Evolutionary conservation across 345 rosid species (phyloP).

Genomic region (Melaleuca quinquenervia): DNA sequence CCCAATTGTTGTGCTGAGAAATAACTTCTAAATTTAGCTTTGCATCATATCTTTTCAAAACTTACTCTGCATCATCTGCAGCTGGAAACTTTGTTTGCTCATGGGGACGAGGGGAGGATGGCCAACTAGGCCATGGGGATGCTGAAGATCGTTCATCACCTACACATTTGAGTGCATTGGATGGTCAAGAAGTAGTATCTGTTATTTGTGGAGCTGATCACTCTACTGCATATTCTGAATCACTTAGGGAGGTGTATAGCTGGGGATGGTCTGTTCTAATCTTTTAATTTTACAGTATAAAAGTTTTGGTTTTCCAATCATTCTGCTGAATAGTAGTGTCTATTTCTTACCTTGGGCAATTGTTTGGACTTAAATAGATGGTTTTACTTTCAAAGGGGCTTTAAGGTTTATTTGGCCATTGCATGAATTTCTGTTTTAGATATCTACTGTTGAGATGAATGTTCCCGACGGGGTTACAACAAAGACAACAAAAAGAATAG

Average conservation of each 20-base stretch:
- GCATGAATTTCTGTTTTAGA: neutral
- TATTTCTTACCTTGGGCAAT: neutral
- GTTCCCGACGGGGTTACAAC: neutral
- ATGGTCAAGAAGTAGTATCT: slow-evolving; percentile 48
- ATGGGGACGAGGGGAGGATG: slow-evolving; percentile 99
- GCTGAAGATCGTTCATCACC: slow-evolving; percentile 84
- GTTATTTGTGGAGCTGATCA: slow-evolving; percentile 96
- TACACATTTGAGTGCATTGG: slow-evolving; percentile 64
- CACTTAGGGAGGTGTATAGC: slow-evolving; percentile 58
- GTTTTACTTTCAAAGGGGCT: neutral
- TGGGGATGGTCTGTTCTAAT: slow-evolving; percentile 35
- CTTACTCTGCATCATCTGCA: slow-evolving; percentile 13
- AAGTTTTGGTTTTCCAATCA: neutral
- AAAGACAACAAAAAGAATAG: neutral
- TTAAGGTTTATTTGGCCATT: neutral
- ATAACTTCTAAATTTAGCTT: neutral
- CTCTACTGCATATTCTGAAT: slow-evolving; percentile 68
- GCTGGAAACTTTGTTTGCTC: slow-evolving; percentile 90
- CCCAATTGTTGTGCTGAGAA: neutral
- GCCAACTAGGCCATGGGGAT: slow-evolving; percentile 95
- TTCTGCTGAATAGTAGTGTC: neutral
- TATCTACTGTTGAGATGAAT: neutral
- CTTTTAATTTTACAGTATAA: neutral
- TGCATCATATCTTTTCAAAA: neutral
- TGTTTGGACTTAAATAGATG: neutral